phyloP scores from a whole-genome alignment of 352 stramenopile species.

The Globisporangium nunn region DNA sequence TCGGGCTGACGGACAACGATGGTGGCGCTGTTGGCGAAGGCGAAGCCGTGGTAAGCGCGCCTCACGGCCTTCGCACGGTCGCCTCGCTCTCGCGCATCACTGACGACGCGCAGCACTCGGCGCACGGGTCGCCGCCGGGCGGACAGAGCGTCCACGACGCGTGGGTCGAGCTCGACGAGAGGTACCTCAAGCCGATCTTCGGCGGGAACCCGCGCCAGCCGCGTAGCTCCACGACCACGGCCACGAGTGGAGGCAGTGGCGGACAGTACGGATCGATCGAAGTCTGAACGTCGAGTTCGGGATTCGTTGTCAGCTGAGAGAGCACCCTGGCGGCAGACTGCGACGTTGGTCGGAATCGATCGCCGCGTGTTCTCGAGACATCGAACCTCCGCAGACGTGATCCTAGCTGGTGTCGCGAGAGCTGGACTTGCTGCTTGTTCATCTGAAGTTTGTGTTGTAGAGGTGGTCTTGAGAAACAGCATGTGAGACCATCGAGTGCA shows the following conservation, averaged over 20 bases:
- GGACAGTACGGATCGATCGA: conserved; percentile 2
- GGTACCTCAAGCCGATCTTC: conserved; percentile 35
- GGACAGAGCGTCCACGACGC: conserved; percentile 17
- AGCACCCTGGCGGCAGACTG: too few relatives aligned
- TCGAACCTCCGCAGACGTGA: too few relatives aligned
- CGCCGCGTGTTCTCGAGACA: neutral
- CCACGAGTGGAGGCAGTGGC: neutral
- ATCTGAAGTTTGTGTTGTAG: too few relatives aligned
- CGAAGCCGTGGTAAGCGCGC: too few relatives aligned
- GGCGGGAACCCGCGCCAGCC: conserved; percentile 16
- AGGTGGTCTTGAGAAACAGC: too few relatives aligned
- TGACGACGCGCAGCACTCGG: neutral
- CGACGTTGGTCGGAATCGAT: too few relatives aligned
- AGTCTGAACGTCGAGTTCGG: neutral
- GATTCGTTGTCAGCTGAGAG: too few relatives aligned
- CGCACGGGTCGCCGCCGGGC: conserved; percentile 2
- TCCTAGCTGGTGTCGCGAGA: too few relatives aligned
- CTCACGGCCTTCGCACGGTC: neutral
- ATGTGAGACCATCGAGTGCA: too few relatives aligned
- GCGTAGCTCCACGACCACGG: neutral
- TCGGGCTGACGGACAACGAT: conserved; percentile 9
- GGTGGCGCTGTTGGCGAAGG: neutral
- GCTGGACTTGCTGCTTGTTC: too few relatives aligned
- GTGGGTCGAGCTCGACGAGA: conserved; percentile 30
- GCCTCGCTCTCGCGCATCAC: neutral